Evolutionary conservation across 176 grass and related monocot genomes (phyloP), one percentile per base, ranked within the genome.

Genomic region (Panicum miliaceum): DNA sequence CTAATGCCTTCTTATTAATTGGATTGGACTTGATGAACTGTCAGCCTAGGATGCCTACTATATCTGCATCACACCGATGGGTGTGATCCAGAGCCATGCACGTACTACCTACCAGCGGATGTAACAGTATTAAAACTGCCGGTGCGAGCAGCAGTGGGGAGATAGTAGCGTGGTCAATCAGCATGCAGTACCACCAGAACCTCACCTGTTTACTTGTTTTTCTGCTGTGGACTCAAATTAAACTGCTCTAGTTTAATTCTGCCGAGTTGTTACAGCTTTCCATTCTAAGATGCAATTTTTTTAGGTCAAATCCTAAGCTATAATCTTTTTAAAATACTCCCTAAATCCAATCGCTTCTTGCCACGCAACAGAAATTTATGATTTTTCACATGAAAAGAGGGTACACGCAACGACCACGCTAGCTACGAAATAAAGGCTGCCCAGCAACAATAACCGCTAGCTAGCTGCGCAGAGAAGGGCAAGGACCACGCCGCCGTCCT

Each of bases 41-140:
- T 73, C 74, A 79, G 38, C 64, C 38, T 90, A 52, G 84, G 84
- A 83, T 86, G 23, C 88, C 66, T 57, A 12, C 66, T 57, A 12
- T 77, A 40, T 78, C 72, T 18, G 12, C 73, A 23, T 23, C 69
- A 72, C 69, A 50, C 26, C 50, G 70, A 51, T 32, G 8, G 26
- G 70, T 50, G 43, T 19, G 70, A 16, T 32, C 78, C 50, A 43
- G 18, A 68, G 74, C 59, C 56, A 47, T 15, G n/a, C 41, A 71
- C 53, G 48, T 71, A 86, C 41, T 1, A 46, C n/a, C 36, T 37
- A 64, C 22, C 45, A 27, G 69, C 29, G 3, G 61, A 37, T 48
- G 57, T 40, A 73, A 66, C 58, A 73, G n/a, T 86, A 86, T 50
- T 90, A 78, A 86, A 90, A 48, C 22, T 5, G 50, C 48, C 27